These are phyloP conservation scores for Aspergillus ochraceus DNA, from an alignment of 2,329 filamentous ascomycete genomes.

Conservation along the genomic window DNA sequence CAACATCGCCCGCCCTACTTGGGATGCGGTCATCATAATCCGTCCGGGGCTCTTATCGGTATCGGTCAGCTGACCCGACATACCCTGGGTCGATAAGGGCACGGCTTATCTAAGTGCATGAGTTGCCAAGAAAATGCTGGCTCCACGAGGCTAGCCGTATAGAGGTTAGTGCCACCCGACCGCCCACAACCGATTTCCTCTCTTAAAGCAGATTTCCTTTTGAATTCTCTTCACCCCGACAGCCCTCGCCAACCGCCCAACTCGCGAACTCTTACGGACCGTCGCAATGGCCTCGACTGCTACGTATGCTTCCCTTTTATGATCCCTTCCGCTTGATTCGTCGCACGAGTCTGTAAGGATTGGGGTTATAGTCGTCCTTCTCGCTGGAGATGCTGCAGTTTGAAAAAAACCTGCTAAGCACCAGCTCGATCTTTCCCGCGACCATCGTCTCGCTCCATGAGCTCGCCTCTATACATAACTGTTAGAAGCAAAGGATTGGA, in stretches of 20 bases:
- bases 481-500: conserved; percentile 44
- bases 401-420: conserved; percentile 45
- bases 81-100: conserved; percentile 20
- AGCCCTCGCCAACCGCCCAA: conserved; percentile 40
- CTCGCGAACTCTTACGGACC: conserved; percentile 45
- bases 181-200: conserved; percentile 37
- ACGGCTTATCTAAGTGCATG: conserved; percentile 2
- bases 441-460: conserved; percentile 22
- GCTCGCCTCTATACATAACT: conserved; percentile 25
- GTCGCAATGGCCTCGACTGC: conserved; percentile 61
- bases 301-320: conserved; percentile 56
- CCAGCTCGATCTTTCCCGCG: conserved; percentile 77
- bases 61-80: conserved; percentile 19
- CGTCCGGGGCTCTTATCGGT: conserved; percentile 11
- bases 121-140: conserved; percentile 2
- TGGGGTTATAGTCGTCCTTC: conserved; percentile 78
- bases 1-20: too few relatives aligned
- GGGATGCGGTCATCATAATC: background rate
- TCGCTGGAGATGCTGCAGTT: conserved; percentile 65
- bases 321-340: conserved; percentile 36
- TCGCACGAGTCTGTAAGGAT: conserved; percentile 48
- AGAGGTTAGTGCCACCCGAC: conserved; percentile 23
- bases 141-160: conserved; percentile 3
- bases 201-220: conserved; percentile 18
- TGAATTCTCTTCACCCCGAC: conserved; percentile 31